A percentile compares a stretch with the other conserved stretches of the same genome.
Evolutionary conservation across 2,329 filamentous ascomycete genomes (phyloP).

Genomic region (Paracoccidioides lutzii): DNA sequence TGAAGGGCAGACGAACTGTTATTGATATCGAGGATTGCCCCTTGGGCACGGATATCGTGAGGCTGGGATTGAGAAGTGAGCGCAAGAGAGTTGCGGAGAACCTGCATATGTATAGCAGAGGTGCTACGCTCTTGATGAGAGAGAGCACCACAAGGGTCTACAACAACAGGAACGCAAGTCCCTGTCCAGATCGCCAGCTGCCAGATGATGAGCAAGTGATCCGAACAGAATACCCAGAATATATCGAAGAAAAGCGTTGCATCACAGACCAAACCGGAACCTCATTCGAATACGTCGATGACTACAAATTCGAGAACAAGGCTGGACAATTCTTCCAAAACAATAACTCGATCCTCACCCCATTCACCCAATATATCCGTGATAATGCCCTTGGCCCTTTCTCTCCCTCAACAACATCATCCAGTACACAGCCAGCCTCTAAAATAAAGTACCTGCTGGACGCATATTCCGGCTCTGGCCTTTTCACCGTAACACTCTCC

Average conservation of each 20-base stretch:
- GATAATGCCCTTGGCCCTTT: slow-evolving; percentile 54
- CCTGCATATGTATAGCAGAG: slow-evolving; percentile 58
- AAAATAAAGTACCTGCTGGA: slow-evolving; percentile 80
- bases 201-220: slow-evolving; percentile 33
- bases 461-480: slow-evolving; percentile 91
- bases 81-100: slow-evolving; percentile 61
- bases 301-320: slow-evolving; percentile 76
- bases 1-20: slow-evolving; percentile 65
- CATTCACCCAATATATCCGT: slow-evolving; percentile 78
- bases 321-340: slow-evolving; percentile 98
- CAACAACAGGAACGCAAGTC: slow-evolving; percentile 7
- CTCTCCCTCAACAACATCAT: not conserved
- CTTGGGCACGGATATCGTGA: slow-evolving; percentile 77
- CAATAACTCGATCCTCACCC: slow-evolving; percentile 91
- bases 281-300: slow-evolving; percentile 76
- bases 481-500: slow-evolving; percentile 91
- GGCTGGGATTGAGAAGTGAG: slow-evolving; percentile 65
- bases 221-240: slow-evolving; percentile 44
- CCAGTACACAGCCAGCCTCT: slow-evolving; percentile 19
- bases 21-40: slow-evolving; percentile 97
- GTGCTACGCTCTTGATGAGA: slow-evolving; percentile 77
- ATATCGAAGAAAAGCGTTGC: slow-evolving; percentile 73
- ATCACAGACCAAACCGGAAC: slow-evolving; percentile 73
- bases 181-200: slow-evolving; percentile 10
- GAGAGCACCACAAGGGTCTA: slow-evolving; percentile 61